Conservation (phyloP, 345 rosid genomes). For the Camelina neglecta region DNA sequence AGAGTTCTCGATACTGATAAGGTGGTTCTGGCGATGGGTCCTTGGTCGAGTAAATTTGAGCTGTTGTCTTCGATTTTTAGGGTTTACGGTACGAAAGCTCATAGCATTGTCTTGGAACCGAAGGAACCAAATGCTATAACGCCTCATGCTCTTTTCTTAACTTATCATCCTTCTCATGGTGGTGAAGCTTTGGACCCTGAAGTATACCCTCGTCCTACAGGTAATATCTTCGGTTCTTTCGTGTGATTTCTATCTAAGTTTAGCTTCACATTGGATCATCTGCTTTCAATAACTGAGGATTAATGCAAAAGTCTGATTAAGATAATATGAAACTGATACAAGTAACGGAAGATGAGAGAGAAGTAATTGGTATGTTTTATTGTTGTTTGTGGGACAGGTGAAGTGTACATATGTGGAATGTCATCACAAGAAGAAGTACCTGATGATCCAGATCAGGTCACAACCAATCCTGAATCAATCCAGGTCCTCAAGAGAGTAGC, state of each 20-base stretch:
- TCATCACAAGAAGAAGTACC: constrained; percentile 75
- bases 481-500: constrained; percentile 77
- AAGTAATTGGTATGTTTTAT: background rate
- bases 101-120: constrained; percentile 79
- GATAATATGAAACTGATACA: too few relatives aligned
- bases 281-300: background rate
- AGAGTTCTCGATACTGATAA: constrained; percentile 60
- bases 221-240: constrained; percentile 26
- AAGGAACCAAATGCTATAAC: constrained; percentile 61
- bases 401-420: constrained; percentile 93
- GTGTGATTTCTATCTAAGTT: background rate
- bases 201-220: constrained; percentile 85
- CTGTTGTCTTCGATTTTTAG: constrained; percentile 63
- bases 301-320: background rate
- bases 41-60: constrained; percentile 81
- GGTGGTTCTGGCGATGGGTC: constrained; percentile 83
- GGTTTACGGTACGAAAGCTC: constrained; percentile 79
- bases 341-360: too few relatives aligned
- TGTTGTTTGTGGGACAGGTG: constrained; percentile 52
- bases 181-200: constrained; percentile 74
- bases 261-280: background rate
- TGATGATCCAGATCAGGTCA: constrained; percentile 72
- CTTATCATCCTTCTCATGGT: constrained; percentile 55
- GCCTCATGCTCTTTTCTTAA: constrained; percentile 73
- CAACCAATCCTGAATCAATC: constrained; percentile 67